A percentile compares a stretch with the other conserved stretches of the same genome.
These are phyloP conservation scores for Stagonosporopsis rhizophila DNA, from an alignment of 2,329 filamentous ascomycete species.

Conservation along the genomic window DNA sequence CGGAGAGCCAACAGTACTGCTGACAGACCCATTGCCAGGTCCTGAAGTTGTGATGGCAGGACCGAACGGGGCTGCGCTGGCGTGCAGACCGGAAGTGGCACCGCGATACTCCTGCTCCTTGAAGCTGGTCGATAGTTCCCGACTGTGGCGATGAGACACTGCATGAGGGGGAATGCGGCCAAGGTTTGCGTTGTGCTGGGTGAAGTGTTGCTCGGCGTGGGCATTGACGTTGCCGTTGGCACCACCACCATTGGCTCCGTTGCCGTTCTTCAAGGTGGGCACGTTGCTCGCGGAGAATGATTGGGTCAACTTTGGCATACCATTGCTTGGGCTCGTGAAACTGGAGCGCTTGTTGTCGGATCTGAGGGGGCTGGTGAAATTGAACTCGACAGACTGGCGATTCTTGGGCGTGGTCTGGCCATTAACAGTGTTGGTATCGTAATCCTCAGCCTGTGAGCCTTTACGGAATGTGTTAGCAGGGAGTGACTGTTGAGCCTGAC, in stretches of 20 bases:
- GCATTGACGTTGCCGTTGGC: conserved; percentile 50
- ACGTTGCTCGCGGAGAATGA: conserved; percentile 93
- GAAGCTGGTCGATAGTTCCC: conserved; percentile 67
- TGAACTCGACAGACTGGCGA: conserved; percentile 58
- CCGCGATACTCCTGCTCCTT: conserved; percentile 62
- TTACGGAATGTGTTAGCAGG: conserved; percentile 62
- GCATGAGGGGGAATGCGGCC: conserved; percentile 77
- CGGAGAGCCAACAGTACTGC: conserved; percentile 39
- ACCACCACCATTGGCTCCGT: conserved; percentile 50
- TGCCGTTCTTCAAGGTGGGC: conserved; percentile 78
- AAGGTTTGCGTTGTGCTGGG: conserved; percentile 81
- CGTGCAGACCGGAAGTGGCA: conserved; percentile 78
- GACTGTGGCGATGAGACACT: conserved; percentile 72
- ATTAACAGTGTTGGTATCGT: conserved; percentile 47
- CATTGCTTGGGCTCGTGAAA: conserved; percentile 63
- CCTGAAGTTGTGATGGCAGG: conserved; percentile 59
- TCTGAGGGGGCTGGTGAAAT: conserved; percentile 43
- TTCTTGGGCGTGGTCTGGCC: conserved; percentile 53
- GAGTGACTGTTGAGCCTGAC: conserved; percentile 67
- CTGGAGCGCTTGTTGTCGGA: conserved; percentile 55
- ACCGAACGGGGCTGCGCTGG: conserved; percentile 79
- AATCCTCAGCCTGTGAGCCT: conserved; percentile 46
- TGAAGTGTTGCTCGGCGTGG: conserved; percentile 65
- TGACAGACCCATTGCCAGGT: conserved; percentile 27
- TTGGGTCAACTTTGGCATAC: conserved; percentile 77